Evolutionary conservation across 352 stramenopile species (phyloP).

Genomic region (Achlya hypogyna): DNA sequence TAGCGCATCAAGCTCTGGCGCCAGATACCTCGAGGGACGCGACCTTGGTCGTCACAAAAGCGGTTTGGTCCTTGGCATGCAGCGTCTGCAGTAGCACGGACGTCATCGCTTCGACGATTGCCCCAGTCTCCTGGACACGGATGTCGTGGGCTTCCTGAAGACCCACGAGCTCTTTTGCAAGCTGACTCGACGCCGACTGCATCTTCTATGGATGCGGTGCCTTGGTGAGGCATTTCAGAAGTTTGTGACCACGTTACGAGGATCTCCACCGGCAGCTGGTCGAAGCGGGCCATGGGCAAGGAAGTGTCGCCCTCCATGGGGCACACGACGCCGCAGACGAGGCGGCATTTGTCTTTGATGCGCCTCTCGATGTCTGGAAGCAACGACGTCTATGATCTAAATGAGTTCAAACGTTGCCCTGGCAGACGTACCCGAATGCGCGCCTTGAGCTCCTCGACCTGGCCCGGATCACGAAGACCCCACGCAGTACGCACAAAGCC

Average conservation of each 20-base stretch:
- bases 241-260: not conserved
- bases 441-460: slow-evolving; percentile 1
- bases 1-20: not conserved
- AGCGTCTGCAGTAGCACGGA: not conserved
- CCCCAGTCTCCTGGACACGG: not conserved
- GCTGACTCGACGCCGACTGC: not conserved
- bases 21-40: not conserved
- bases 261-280: not conserved
- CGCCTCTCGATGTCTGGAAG: not conserved
- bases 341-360: not conserved
- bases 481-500: not conserved
- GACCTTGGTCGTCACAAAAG: not conserved
- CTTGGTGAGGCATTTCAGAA: not conserved
- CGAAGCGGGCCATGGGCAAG: not conserved
- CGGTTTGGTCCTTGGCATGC: not conserved
- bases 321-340: not conserved
- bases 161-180: not conserved
- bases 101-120: not conserved
- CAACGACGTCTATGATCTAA: not conserved
- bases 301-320: not conserved
- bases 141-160: not conserved
- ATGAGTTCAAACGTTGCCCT: not conserved
- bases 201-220: too few species aligned
- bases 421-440: slow-evolving; percentile 1
- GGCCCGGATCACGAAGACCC: not conserved